A percentile compares a stretch with the other conserved stretches of the same genome.
Evolutionary conservation across 306 rosid genomes (phyloP).

Genomic region (Astragalus membranaceus): DNA sequence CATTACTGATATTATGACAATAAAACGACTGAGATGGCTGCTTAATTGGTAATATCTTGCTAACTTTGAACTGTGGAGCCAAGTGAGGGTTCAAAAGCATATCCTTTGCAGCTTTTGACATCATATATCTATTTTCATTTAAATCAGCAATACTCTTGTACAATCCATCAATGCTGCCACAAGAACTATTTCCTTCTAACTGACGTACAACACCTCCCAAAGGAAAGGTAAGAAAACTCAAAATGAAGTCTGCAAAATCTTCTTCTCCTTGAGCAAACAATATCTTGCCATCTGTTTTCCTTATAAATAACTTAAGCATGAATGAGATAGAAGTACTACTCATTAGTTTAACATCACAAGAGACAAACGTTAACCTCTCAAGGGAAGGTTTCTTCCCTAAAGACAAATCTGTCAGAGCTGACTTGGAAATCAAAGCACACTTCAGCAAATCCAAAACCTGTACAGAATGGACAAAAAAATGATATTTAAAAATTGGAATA

Average conservation of each 20-base stretch:
- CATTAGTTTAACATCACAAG: not conserved
- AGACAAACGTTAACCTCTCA: not conserved
- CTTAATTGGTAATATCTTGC: not conserved
- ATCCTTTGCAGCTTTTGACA: not conserved
- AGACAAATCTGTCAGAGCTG: not conserved
- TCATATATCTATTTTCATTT: not conserved
- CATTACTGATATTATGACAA: not conserved
- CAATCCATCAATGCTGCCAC: not conserved
- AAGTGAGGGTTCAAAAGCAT: not conserved
- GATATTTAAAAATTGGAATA: no score
- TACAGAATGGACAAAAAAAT: no score
- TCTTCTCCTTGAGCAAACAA: constrained; percentile 4
- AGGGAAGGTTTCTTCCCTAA: not conserved
- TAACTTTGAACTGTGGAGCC: not conserved
- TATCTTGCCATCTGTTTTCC: not conserved
- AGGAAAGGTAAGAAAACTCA: constrained; percentile 9
- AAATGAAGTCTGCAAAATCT: constrained; percentile 5
- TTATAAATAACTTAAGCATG: not conserved
- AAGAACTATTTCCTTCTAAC: not conserved
- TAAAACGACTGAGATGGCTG: not conserved
- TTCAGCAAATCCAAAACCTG: not conserved
- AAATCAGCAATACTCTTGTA: not conserved
- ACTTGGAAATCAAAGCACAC: not conserved
- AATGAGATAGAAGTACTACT: no score
- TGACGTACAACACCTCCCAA: not conserved